phyloP scores from a whole-genome alignment of 1,284 basidiomycete species.

The Agroathelia rolfsii region DNA sequence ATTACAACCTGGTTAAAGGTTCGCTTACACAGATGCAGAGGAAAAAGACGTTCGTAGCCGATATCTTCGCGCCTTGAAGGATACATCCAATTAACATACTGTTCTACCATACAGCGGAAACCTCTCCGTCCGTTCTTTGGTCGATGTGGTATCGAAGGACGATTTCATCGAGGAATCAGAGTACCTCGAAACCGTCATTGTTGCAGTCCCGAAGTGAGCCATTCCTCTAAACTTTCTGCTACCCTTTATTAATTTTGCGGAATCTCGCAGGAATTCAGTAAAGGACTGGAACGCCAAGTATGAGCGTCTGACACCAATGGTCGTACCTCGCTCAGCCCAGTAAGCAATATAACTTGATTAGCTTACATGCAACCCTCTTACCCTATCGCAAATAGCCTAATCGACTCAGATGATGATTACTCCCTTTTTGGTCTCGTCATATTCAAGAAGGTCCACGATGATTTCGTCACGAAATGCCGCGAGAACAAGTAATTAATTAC shows the following conservation, averaged over 20 bases:
- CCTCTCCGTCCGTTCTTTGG: constrained; percentile 80
- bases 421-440: constrained; percentile 82
- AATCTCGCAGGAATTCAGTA: constrained; percentile 64
- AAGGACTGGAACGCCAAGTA: constrained; percentile 91
- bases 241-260: too few relatives aligned
- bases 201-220: constrained; percentile 87
- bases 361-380: constrained; percentile 8
- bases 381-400: constrained; percentile 34
- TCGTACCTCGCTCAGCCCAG: constrained; percentile 92
- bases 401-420: constrained; percentile 86
- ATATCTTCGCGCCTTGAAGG: constrained; percentile 8
- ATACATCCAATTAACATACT: constrained; percentile 10
- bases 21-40: constrained; percentile 89
- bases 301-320: constrained; percentile 82
- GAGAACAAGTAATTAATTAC: constrained; percentile 95
- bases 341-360: constrained; percentile 32
- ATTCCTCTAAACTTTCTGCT: constrained; percentile 11
- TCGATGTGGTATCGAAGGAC: constrained; percentile 77
- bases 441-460: constrained; percentile 87
- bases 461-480: constrained; percentile 89
- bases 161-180: constrained; percentile 85
- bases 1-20: constrained; percentile 93
- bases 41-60: constrained; percentile 79
- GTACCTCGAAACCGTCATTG: constrained; percentile 86
- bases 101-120: constrained; percentile 77